These are phyloP conservation scores for Poa annua DNA, from an alignment of 176 grass and related monocot genomes.

Conservation along the genomic window DNA sequence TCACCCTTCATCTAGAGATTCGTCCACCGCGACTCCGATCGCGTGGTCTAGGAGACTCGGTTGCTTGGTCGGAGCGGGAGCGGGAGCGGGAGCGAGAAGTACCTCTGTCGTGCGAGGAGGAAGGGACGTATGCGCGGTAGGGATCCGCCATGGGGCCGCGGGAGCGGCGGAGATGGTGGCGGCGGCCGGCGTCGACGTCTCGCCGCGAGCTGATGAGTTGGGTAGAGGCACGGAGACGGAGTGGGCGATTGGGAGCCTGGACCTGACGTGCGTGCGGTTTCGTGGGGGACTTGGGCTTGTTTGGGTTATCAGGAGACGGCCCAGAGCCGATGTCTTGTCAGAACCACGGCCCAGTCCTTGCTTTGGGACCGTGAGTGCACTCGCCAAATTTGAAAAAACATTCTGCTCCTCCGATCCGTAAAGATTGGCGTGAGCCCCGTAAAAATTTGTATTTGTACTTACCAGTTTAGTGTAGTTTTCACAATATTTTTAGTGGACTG, in stretches of 20 bases:
- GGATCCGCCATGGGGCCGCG: conserved; percentile 43
- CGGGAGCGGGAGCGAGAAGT: background rate
- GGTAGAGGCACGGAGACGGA: conserved; percentile 10
- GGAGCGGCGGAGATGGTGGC: background rate
- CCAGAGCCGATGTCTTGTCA: no score
- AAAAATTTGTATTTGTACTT: no score
- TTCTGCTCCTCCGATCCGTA: no score
- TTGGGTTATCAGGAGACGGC: background rate
- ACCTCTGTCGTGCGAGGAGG: conserved; percentile 49
- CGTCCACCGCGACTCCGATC: background rate
- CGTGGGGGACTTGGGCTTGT: background rate
- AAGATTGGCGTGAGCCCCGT: no score
- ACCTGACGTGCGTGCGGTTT: background rate
- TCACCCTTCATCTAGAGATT: background rate
- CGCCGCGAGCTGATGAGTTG: background rate
- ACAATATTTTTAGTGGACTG: no score
- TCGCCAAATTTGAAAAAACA: no score
- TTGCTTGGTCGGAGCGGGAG: background rate
- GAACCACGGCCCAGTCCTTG: no score
- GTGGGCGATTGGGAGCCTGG: background rate
- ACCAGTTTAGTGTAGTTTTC: no score
- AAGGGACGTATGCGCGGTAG: conserved; percentile 42
- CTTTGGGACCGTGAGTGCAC: no score
- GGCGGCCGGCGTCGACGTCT: conserved; percentile 14
- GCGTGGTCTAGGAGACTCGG: background rate